A percentile compares a stretch with the other conserved stretches of the same genome.
phyloP scores from a whole-genome alignment of 495 filamentous ascomycete genomes.

The Podospora pseudoanserina region DNA sequence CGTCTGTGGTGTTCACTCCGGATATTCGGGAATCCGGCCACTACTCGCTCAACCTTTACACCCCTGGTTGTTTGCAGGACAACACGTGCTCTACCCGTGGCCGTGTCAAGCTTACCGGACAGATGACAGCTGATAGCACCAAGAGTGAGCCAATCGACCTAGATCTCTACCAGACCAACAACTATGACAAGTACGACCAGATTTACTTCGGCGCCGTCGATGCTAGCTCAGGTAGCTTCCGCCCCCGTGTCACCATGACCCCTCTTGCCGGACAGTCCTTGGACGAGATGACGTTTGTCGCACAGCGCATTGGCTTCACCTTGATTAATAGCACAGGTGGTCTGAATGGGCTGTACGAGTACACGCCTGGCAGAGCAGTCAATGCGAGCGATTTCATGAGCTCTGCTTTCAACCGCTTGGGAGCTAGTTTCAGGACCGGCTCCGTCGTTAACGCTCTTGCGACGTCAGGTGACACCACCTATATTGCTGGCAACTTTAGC shows the following conservation, averaged over 20 bases:
- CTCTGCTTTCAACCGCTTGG: conserved; percentile 71
- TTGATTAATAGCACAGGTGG: conserved; percentile 65
- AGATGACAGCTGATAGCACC: conserved; percentile 52
- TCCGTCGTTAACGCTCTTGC: conserved; percentile 65
- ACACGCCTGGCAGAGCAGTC: conserved; percentile 61
- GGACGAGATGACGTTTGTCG: conserved; percentile 70
- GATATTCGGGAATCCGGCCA: conserved; percentile 86
- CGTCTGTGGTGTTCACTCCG: conserved; percentile 73
- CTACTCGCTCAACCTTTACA: conserved; percentile 84
- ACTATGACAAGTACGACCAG: conserved; percentile 90
- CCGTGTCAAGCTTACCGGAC: conserved; percentile 72
- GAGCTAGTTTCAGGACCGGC: conserved; percentile 57
- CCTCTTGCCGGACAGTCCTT: conserved; percentile 61
- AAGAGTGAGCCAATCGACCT: conserved; percentile 41
- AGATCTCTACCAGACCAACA: conserved; percentile 81
- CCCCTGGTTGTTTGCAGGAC: conserved; percentile 83
- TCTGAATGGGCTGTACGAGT: conserved; percentile 90
- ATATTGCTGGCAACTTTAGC: conserved; percentile 83
- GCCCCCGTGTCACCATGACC: conserved; percentile 74
- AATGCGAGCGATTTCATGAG: conserved; percentile 60
- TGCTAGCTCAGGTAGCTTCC: conserved; percentile 66
- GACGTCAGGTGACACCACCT: conserved; percentile 58
- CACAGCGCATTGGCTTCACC: conserved; percentile 77
- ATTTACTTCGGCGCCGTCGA: conserved; percentile 84
- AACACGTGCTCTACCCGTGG: conserved; percentile 71